Base-by-base conservation (phyloP, 2,329 filamentous ascomycete species). In the Ophiocordyceps camponoti-rufipedis region DNA sequence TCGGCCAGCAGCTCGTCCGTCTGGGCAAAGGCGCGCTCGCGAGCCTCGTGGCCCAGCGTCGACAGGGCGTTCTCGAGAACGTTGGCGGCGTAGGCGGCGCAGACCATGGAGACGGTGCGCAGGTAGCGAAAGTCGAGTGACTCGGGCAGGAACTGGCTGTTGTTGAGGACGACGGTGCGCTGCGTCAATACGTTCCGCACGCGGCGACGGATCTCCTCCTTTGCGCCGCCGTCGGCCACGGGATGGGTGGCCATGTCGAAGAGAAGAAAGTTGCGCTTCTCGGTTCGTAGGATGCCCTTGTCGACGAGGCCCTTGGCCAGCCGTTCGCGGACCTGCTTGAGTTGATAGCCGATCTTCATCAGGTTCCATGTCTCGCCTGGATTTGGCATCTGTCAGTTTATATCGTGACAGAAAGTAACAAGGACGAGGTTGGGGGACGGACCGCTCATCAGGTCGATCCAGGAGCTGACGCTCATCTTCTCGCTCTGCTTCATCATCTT, bases 401-500 rank as follows among this genome's bases (percentile, higher is more conserved):
- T 35, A 2, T 2, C 5, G 32, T 5, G 32, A 11, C 23, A 40
- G 12, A n/a, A 14, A 12, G 28, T 7, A 39, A 49, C 23, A 49
- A 46, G 10, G n/a, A 16, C 23, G 23, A 5, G 23, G 23, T 23
- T 23, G 5, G 38, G n/a, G 19, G 2, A 10, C 39, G 16, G 19
- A 95, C 89, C 91, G 64, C 88, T 95, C 87, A 98, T 89, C 54
- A 98, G 71, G 64, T 98, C 91, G 63, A 98, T 96, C 91, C 91
- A 98, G 42, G 86, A 85, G 70, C 85, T 91, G 54, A 98, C 91
- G 65, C 91, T 96, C 91, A 98, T 96, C 75, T 94, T 95, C 71
- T 98, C 91, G 65, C 87, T 95, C 55, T 85, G 81, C 74, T 98
- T 98, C 89, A 98, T 98, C 88, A 98, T 94, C 72, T 98, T 98